Conservation (phyloP, 345 rosid species). For the Eutrema heterophyllum region DNA sequence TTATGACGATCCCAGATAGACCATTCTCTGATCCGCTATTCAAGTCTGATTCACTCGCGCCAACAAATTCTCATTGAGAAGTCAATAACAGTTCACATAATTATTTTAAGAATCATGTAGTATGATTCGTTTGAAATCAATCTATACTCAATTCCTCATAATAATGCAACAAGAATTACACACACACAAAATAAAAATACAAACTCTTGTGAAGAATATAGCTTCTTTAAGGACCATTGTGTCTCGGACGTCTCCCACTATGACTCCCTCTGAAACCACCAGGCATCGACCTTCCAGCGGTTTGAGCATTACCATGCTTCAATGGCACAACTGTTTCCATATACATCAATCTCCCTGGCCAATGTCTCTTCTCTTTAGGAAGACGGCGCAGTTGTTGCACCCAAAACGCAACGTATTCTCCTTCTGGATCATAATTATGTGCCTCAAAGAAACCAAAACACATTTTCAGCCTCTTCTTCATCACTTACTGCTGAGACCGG, state of each 20-base stretch:
- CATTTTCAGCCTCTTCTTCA: background rate
- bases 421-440: constrained; percentile 74
- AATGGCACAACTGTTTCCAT: constrained; percentile 61
- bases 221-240: constrained; percentile 17
- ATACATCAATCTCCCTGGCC: constrained; percentile 56
- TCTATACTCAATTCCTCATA: too few relatives aligned
- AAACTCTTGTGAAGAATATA: background rate
- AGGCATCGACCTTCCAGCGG: constrained; percentile 6
- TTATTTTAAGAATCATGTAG: background rate
- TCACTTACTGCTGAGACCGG: background rate
- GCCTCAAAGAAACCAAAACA: constrained; percentile 38
- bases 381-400: constrained; percentile 54
- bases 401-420: constrained; percentile 79
- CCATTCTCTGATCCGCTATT: background rate
- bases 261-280: constrained; percentile 28
- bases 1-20: background rate
- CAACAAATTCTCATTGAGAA: background rate
- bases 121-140: background rate
- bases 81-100: background rate
- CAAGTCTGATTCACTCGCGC: background rate
- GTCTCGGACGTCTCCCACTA: constrained; percentile 18
- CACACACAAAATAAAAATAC: background rate
- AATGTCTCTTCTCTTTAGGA: constrained; percentile 57
- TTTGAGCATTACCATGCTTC: constrained; percentile 40
- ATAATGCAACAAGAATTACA: background rate